Evolutionary conservation across 345 rosid species (phyloP), one percentile per base, ranked within the genome.

Genomic region (Citrus unshiu): DNA sequence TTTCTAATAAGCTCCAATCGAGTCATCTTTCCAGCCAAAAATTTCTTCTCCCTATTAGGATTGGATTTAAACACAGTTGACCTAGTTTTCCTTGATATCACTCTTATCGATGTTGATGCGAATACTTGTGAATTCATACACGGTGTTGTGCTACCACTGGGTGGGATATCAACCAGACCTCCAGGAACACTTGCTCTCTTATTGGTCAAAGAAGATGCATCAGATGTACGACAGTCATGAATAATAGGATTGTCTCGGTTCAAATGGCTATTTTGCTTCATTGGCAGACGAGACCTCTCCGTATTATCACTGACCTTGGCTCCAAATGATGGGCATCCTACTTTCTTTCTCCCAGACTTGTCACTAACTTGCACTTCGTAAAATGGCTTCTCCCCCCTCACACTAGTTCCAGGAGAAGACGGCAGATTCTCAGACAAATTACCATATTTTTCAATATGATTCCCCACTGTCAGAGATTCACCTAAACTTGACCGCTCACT

Each of bases 401-500:
- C 84, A 83, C 39, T 60, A 66, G 77, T 80, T 75, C 79, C 75
- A 72, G 85, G 46, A 80, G 77, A 81, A 68, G 91, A 83, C 58
- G 22, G 35, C n/a, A 77, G 73, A 75, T 74, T 83, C 72, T 77
- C 84, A 77, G 88, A 83, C 57, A 81, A 65, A 85, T 72, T 85
- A 37, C 86, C 68, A 66, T 75, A 74, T 75, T 76, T 84, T 60
- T 81, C 81, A 80, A 77, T 82, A 76, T 74, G 79, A 79, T 80
- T 87, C 79, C 82, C 79, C 68, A 74, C 85, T 34, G 70, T 75
- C 79, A 54, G 56, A 79, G 75, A 82, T 80, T 87, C 90, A 58
- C 76, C 89, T 54, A 74, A 82, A 79, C 74, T 57, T 68, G 88
- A 73, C 66, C 75, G 88, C 72, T 86, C 87, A 81, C 79, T 79